Evolutionary conservation across 164 flowering plant species (phyloP), one percentile per base, ranked within the genome.

Genomic region (Magnolia sinica): DNA sequence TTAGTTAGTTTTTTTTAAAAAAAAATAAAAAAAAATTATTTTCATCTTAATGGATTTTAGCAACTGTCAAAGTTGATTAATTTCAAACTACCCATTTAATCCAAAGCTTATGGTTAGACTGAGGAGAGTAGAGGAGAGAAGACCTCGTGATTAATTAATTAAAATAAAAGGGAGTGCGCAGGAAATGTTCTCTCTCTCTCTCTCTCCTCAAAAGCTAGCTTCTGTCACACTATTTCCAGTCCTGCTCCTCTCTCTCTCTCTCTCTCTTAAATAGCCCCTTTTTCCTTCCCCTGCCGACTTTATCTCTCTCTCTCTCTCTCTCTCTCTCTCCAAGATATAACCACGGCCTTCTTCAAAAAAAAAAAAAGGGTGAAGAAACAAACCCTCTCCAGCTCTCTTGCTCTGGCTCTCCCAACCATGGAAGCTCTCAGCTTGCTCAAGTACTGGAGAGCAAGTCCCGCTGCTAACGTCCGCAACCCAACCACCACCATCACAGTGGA

Each of bases 391-490:
- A 10, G 27, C 70, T 29, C 49, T 4, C 19, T 63, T 64, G 80
- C 74, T 78, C 95, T 95, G 94, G 97, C 98, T 93, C 85, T 95
- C 88, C 98, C 97, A 70, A 90, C 94, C 37, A 95, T 95, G 98
- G 98, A 95, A 84, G 91, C 92, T 79, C 88, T 93, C 80, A 93
- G 91, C 82, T 82, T 95, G 77, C 98, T 93, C 86, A 95, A 88
- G 81, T 91, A 89, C 86, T 92, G 97, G 96, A 82, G 71, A 27
- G 76, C 20, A 22, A 18, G 49, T 31, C 18, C 23, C 11, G 76
- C 13, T 29, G 9, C 76, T 59, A 51, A 9, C 70, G 23, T 51
- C n/a, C 71, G 71, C 73, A 64, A 82, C 76, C 49, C 50, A 4
- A 23, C 81, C 70, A 49, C 79, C 45, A 45, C 79, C 22, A 71